Evolutionary conservation across 2,329 filamentous ascomycete genomes (phyloP).

Genomic region (Beauveria bassiana): DNA sequence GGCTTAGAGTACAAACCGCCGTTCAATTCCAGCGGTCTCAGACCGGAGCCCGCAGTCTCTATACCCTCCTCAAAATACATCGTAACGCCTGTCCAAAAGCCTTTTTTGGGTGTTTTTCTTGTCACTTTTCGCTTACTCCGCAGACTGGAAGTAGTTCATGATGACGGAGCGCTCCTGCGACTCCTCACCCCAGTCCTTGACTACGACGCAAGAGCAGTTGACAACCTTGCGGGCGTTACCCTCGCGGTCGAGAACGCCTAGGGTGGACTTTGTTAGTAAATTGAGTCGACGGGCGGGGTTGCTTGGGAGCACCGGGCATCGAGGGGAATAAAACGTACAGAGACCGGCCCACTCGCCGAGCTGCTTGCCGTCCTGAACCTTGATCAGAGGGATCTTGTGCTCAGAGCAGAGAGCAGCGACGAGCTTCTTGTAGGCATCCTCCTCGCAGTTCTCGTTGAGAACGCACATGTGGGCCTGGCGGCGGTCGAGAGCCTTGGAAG

Average conservation of each 20-base stretch:
- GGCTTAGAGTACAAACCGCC: constrained; percentile 38
- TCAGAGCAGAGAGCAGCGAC: constrained; percentile 97
- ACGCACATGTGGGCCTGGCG: constrained; percentile 99
- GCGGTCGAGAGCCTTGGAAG: constrained; percentile 96
- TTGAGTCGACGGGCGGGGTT: background rate
- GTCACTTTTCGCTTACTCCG: constrained; percentile 44
- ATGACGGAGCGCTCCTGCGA: constrained; percentile 97
- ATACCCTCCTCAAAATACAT: constrained; percentile 28
- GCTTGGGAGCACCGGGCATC: background rate
- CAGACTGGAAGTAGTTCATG: constrained; percentile 99
- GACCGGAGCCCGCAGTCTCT: constrained; percentile 29
- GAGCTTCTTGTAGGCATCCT: constrained; percentile 99
- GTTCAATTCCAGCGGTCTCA: constrained; percentile 23
- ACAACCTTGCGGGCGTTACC: constrained; percentile 99
- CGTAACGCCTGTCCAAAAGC: constrained; percentile 18
- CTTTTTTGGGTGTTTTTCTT: constrained; percentile 5
- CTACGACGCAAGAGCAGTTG: constrained; percentile 99
- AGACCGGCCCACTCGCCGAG: constrained; percentile 99
- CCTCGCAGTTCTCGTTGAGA: constrained; percentile 98
- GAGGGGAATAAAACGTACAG: constrained; percentile 58
- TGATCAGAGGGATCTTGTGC: constrained; percentile 99
- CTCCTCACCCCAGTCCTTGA: constrained; percentile 99
- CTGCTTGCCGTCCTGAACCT: constrained; percentile 99
- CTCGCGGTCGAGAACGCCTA: constrained; percentile 97
- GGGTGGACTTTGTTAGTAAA: constrained; percentile 17